These are phyloP conservation scores for Nephelium lappaceum DNA, from an alignment of 345 rosid species.

Conservation along the genomic window DNA sequence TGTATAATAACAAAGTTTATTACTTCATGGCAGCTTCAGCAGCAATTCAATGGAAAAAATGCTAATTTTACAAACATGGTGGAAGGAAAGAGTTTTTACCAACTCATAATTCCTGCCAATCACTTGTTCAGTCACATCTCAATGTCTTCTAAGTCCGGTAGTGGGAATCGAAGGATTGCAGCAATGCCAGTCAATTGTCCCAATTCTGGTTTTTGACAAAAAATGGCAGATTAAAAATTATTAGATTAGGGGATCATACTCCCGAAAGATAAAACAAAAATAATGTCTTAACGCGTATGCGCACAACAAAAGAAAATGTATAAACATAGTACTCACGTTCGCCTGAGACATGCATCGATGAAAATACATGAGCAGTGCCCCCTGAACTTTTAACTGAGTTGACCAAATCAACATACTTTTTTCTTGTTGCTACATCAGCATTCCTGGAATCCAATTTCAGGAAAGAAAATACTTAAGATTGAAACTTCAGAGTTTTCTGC, in stretches of 20 bases:
- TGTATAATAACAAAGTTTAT: background rate
- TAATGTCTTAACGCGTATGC: too few relatives aligned
- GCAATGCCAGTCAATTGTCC: slow-evolving; percentile 89
- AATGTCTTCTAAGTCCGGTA: slow-evolving; percentile 95
- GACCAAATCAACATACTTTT: slow-evolving; percentile 72
- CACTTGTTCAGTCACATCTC: slow-evolving; percentile 63
- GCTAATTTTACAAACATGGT: slow-evolving; percentile 4
- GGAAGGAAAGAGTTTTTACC: too few relatives aligned
- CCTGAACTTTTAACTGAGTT: slow-evolving; percentile 77
- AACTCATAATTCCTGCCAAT: background rate
- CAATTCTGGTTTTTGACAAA: slow-evolving; percentile 49
- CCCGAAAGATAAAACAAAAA: background rate
- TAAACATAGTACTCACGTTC: slow-evolving; percentile 63
- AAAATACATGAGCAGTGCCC: slow-evolving; percentile 77
- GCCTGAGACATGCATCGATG: slow-evolving; percentile 94
- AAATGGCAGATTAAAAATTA: background rate
- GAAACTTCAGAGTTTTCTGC: background rate
- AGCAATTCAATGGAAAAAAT: background rate
- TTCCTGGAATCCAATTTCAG: slow-evolving; percentile 51
- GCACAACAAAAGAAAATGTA: too few relatives aligned
- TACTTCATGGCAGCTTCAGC: background rate
- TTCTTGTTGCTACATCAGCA: slow-evolving; percentile 62
- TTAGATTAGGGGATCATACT: background rate
- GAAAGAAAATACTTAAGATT: background rate
- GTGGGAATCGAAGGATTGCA: slow-evolving; percentile 91